Evolutionary conservation across 768 basidiomycete species (phyloP), one percentile per base, ranked within the genome.

Genomic region (Phylloporus rhodoxanthus): DNA sequence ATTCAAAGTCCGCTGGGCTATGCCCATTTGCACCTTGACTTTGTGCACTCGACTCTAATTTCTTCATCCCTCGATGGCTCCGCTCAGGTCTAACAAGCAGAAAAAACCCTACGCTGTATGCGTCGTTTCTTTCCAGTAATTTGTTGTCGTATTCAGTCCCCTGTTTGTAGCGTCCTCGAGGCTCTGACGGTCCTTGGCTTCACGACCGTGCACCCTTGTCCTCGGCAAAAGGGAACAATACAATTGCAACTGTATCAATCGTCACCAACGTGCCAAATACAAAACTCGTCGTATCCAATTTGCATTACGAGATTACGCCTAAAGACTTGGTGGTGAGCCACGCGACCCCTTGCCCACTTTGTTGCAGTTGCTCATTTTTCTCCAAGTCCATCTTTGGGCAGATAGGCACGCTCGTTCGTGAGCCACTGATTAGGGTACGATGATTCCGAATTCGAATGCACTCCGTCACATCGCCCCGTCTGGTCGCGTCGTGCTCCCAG

Each of bases 351-450:
- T 25, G 33, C 45, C 33, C 39, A 25, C 34, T 19, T 23, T 36
- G 14, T 23, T 38, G 21, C 7, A 49, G 10, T 40, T 28, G 5
- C 55, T 55, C 19, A 59, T 39, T 33, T 42, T 45, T 9, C 4
- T 9, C 8, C 59, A 41, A 94, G 91, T 76, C 79, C 70, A 91
- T 94, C 59, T 95, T 94, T 77, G 87, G 90, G 62, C 82, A 87
- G 67, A 84, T 90, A 70, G 91, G 91, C 75, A 90, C 88, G 73
- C 82, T 95, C 70, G 79, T 90, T 64, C 84, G 90, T 70, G 90
- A 92, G 77, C 91, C 91, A 73, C 72, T 82, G 69, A 91, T 95
- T 70, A 90, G 87, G 86, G 91, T 95, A 92, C 85, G 92, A 78
- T 68, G 67, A 62, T 66, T 71, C 72, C 71, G 69, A 70, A 63